Percentiles rank a stretch among this genome's conserved stretches.
phyloP scores from a whole-genome alignment of 352 stramenopile genomes.

The Thalassiosira allenii region DNA sequence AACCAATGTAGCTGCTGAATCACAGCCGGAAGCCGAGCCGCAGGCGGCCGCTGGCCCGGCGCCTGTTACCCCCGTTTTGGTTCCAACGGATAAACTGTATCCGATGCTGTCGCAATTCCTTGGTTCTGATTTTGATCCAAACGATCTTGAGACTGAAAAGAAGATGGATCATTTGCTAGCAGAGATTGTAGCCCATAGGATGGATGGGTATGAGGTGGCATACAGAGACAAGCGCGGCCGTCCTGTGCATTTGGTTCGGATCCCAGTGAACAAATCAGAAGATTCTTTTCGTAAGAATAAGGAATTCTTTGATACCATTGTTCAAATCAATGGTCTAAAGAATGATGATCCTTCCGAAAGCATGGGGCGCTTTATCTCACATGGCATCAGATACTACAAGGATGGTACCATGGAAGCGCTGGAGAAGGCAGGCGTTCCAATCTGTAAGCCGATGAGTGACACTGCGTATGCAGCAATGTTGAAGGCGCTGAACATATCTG shows the following conservation, averaged over 20 bases:
- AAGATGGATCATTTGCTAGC: neutral
- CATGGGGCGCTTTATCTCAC: neutral
- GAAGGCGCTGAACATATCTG: conserved; percentile 4
- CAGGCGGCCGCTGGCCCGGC: too few species aligned
- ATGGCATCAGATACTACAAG: neutral
- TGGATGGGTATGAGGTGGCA: neutral
- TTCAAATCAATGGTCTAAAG: neutral
- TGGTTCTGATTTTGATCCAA: neutral
- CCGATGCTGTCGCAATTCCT: neutral
- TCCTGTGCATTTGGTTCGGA: neutral
- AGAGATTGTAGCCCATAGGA: neutral
- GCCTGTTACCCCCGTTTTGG: too few species aligned
- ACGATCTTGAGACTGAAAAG: neutral
- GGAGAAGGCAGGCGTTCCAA: neutral
- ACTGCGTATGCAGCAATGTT: conserved; percentile 16
- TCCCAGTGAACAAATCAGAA: neutral
- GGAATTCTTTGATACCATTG: neutral
- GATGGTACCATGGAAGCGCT: neutral
- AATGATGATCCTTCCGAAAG: neutral
- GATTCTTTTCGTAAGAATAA: neutral
- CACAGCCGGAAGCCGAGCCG: neutral
- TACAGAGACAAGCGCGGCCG: neutral
- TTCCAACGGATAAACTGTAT: neutral
- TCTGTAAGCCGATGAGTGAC: conserved; percentile 18
- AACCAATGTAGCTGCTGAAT: too few species aligned